Percentiles rank a stretch among this genome's conserved stretches.
Evolutionary conservation across 2,329 filamentous ascomycete species (phyloP).

Genomic region (Neurospora sp.): DNA sequence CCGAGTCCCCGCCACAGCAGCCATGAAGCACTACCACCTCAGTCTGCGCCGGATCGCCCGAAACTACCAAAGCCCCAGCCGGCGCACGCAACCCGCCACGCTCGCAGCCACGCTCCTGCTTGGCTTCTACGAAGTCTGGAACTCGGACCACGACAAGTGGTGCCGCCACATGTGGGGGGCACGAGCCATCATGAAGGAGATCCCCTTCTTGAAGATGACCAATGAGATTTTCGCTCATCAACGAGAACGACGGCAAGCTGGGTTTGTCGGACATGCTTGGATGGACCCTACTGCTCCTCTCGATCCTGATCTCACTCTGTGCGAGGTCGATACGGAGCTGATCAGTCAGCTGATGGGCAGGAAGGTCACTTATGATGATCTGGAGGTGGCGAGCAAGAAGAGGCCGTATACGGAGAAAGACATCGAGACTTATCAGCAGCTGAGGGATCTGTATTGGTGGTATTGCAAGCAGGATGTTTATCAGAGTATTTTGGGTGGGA

Average conservation of each 20-base stretch:
- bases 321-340: slow-evolving; percentile 31
- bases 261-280: neutral
- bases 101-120: slow-evolving; percentile 81
- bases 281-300: slow-evolving; percentile 4
- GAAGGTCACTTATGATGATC: slow-evolving; percentile 22
- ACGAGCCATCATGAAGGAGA: slow-evolving; percentile 70
- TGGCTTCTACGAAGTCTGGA: slow-evolving; percentile 90
- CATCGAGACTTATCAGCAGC: slow-evolving; percentile 67
- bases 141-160: slow-evolving; percentile 92
- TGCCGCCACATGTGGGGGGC: slow-evolving; percentile 84
- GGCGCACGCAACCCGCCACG: slow-evolving; percentile 67
- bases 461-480: slow-evolving; percentile 91
- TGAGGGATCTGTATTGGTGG: slow-evolving; percentile 91
- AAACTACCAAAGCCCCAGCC: slow-evolving; percentile 59
- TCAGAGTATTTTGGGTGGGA: slow-evolving; percentile 81
- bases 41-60: slow-evolving; percentile 69
- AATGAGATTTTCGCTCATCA: slow-evolving; percentile 58
- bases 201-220: slow-evolving; percentile 67
- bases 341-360: slow-evolving; percentile 32
- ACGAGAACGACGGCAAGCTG: slow-evolving; percentile 18
- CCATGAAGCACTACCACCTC: slow-evolving; percentile 85
- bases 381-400: neutral
- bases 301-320: slow-evolving; percentile 22
- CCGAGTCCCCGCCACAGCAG: slow-evolving; percentile 62
- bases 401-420: slow-evolving; percentile 44